These are phyloP conservation scores for Hypoxylon lienhwacheense DNA, from an alignment of 495 filamentous ascomycete genomes.

Conservation along the genomic window DNA sequence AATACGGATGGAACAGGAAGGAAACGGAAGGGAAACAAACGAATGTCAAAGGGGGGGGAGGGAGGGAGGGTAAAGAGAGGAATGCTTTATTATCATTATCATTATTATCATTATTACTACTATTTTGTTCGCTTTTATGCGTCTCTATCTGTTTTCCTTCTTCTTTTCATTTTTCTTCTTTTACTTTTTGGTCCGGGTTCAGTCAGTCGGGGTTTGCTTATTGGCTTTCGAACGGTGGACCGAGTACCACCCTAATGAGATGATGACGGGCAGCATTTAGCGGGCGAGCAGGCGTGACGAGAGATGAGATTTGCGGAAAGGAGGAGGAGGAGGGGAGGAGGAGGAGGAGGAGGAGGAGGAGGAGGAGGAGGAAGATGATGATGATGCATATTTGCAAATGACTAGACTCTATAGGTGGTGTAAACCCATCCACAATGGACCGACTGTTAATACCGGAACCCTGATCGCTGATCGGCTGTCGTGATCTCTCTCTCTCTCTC, in stretches of 20 bases:
- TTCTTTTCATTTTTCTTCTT: constrained; percentile 15
- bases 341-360: background rate
- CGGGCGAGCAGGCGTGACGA: constrained; percentile 16
- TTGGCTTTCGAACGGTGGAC: constrained; percentile 30
- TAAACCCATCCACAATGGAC: constrained; percentile 23
- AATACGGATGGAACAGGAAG: constrained; percentile 29
- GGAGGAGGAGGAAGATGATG: background rate
- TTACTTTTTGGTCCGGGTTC: constrained; percentile 22
- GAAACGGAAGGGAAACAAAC: constrained; percentile 29
- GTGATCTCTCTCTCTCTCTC: background rate
- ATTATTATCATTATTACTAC: too few relatives aligned
- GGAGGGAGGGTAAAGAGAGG: too few relatives aligned
- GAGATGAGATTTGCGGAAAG: constrained; percentile 16
- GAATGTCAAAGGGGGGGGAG: constrained; percentile 34
- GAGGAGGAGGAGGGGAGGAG: background rate
- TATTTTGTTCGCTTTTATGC: too few relatives aligned
- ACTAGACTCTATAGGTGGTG: constrained; percentile 31
- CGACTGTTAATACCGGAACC: constrained; percentile 32
- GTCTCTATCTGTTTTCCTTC: constrained; percentile 17
- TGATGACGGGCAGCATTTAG: constrained; percentile 34
- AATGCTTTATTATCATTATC: too few relatives aligned
- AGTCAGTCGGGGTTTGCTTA: constrained; percentile 26
- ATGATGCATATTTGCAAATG: constrained; percentile 25
- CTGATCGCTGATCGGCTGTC: too few relatives aligned
- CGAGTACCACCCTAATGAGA: constrained; percentile 32